Conservation (phyloP, 2,329 filamentous ascomycete species). For the Paecilomyces niveus region DNA sequence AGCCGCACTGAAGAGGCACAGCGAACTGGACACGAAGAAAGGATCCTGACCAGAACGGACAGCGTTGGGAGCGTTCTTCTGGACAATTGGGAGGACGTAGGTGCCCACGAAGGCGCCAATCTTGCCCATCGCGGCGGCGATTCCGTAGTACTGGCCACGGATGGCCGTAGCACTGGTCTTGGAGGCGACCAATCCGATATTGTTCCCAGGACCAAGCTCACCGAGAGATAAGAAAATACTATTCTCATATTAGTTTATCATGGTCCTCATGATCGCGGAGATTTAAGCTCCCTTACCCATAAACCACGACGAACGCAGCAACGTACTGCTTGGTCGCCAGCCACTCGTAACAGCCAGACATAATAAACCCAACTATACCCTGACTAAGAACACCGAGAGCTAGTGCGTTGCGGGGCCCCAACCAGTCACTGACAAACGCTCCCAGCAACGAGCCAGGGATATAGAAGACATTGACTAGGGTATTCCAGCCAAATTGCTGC, state of each 20-base stretch:
- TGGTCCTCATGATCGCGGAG: too few relatives aligned
- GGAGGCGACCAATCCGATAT: slow-evolving; percentile 78
- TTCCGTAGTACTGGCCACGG: slow-evolving; percentile 64
- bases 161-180: slow-evolving; percentile 86
- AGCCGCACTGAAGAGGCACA: slow-evolving; percentile 68
- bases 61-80: slow-evolving; percentile 47
- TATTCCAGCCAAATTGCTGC: slow-evolving; percentile 80
- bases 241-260: background rate
- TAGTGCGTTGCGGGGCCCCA: slow-evolving; percentile 71
- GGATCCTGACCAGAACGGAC: slow-evolving; percentile 69
- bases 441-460: slow-evolving; percentile 74
- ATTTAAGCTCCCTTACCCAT: slow-evolving; percentile 43
- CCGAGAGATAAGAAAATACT: slow-evolving; percentile 68
- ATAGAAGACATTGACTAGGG: slow-evolving; percentile 82
- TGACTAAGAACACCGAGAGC: slow-evolving; percentile 65
- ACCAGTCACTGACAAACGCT: slow-evolving; percentile 66
- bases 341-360: slow-evolving; percentile 69
- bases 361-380: slow-evolving; percentile 75
- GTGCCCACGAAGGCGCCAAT: slow-evolving; percentile 72
- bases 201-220: slow-evolving; percentile 81
- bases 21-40: slow-evolving; percentile 73
- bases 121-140: slow-evolving; percentile 41
- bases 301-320: slow-evolving; percentile 70
- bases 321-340: slow-evolving; percentile 63
- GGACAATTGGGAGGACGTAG: slow-evolving; percentile 70